A percentile compares a stretch with the other conserved stretches of the same genome.
Conservation (phyloP, 2,329 filamentous ascomycete genomes). For the Xylaria sp. region DNA sequence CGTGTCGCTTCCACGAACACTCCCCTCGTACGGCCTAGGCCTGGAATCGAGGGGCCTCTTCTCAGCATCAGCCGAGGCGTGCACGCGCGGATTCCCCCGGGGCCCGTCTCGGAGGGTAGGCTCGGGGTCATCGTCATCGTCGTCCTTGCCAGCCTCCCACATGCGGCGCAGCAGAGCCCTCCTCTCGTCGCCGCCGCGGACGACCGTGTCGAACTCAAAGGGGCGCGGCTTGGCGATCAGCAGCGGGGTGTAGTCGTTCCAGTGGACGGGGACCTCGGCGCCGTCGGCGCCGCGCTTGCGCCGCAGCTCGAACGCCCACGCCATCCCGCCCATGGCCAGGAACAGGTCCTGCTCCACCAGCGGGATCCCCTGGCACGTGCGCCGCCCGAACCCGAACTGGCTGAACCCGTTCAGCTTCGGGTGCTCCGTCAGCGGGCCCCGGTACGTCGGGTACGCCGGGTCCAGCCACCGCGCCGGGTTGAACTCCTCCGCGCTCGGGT, state of each 20-base stretch:
- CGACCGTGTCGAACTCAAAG: slow-evolving; percentile 47
- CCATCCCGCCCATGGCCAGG: slow-evolving; percentile 47
- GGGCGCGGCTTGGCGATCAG: slow-evolving; percentile 50
- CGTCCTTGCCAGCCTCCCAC: slow-evolving; percentile 45
- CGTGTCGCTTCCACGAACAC: too few species aligned
- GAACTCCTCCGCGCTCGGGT: slow-evolving; percentile 47
- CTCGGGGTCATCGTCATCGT: slow-evolving; percentile 38
- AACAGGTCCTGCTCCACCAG: slow-evolving; percentile 50
- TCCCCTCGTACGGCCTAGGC: too few species aligned
- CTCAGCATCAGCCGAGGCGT: too few species aligned
- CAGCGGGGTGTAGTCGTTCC: slow-evolving; percentile 51
- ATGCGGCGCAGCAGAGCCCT: slow-evolving; percentile 39
- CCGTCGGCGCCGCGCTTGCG: slow-evolving; percentile 40
- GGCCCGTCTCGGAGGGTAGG: not conserved
- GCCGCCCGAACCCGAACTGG: slow-evolving; percentile 60
- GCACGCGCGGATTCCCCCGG: not conserved
- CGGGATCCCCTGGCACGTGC: slow-evolving; percentile 52
- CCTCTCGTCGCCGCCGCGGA: slow-evolving; percentile 38
- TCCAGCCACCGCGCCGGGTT: slow-evolving; percentile 49
- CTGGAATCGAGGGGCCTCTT: too few species aligned
- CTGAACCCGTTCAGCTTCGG: slow-evolving; percentile 49
- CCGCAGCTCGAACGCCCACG: slow-evolving; percentile 44
- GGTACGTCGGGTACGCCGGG: slow-evolving; percentile 46
- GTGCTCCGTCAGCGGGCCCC: slow-evolving; percentile 45
- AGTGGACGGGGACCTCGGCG: slow-evolving; percentile 46